Percentiles rank a stretch among this genome's conserved stretches.
phyloP scores from a whole-genome alignment of 306 rosid species.

The Dryas octopetala region DNA sequence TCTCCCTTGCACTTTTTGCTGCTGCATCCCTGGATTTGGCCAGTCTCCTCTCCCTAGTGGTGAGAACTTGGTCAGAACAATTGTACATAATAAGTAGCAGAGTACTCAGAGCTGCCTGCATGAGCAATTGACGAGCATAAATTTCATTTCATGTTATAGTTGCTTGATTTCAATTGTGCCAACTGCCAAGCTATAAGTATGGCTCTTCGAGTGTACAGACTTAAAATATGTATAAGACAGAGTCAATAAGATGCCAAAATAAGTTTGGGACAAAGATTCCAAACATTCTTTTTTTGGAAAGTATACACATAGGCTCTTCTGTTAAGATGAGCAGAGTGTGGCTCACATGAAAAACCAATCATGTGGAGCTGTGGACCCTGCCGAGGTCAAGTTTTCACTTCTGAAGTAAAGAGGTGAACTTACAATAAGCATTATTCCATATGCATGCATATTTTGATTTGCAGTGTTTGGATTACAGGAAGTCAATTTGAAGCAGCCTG shows the following conservation, averaged over 20 bases:
- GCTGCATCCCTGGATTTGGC: conserved; percentile 91
- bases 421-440: conserved; percentile 88
- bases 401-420: conserved; percentile 37
- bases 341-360: neutral
- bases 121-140: conserved; percentile 44
- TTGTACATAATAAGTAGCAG: conserved; percentile 91
- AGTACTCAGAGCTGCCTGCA: conserved; percentile 95
- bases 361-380: conserved; percentile 9
- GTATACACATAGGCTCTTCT: neutral
- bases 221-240: neutral
- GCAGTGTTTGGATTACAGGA: conserved; percentile 73
- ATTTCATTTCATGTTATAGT: conserved; percentile 16
- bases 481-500: conserved; percentile 91
- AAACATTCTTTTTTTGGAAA: conserved; percentile 9
- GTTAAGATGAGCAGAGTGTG: conserved; percentile 10
- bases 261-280: neutral
- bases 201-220: neutral
- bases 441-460: conserved; percentile 76
- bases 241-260: conserved; percentile 12
- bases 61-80: conserved; percentile 93
- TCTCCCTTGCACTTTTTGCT: conserved; percentile 76
- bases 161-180: conserved; percentile 15
- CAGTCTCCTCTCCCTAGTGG: conserved; percentile 76
- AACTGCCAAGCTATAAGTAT: conserved; percentile 1
- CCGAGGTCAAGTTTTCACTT: conserved; percentile 25